Conservation (phyloP, 805 yeast genomes). For the Metschnikowia borealis region DNA sequence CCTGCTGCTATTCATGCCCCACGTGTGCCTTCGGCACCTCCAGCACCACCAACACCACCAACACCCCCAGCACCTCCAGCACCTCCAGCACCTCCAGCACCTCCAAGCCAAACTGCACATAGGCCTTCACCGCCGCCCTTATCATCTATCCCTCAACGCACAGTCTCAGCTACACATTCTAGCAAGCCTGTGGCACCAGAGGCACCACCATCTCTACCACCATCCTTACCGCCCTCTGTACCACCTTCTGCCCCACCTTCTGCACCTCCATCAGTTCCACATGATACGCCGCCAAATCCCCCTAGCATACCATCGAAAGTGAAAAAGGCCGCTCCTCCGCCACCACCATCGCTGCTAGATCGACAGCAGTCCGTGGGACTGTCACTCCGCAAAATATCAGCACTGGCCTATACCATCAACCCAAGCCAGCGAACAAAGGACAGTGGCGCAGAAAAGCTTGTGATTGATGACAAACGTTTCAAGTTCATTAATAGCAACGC, state of each 20-base stretch:
- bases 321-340: constrained; percentile 30
- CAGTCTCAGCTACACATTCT: background rate
- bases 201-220: constrained; percentile 2
- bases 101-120: background rate
- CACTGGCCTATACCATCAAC: constrained; percentile 63
- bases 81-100: constrained; percentile 17
- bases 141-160: background rate
- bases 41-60: constrained; percentile 18
- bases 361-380: constrained; percentile 46
- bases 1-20: constrained; percentile 18
- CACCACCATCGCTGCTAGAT: constrained; percentile 27
- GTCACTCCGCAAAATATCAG: constrained; percentile 56
- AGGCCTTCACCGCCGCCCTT: background rate
- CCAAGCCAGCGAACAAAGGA: constrained; percentile 25
- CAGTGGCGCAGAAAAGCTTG: constrained; percentile 25
- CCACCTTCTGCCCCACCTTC: constrained; percentile 19
- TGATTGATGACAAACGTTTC: constrained; percentile 68
- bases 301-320: constrained; percentile 5
- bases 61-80: constrained; percentile 4
- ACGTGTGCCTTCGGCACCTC: constrained; percentile 16
- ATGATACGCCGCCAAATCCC: constrained; percentile 8
- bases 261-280: constrained; percentile 17
- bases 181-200: background rate
- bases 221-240: constrained; percentile 8
- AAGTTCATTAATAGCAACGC: constrained; percentile 62